Evolutionary conservation across 1,139 yeast genomes (phyloP).

Genomic region (Starmera stellimalicola): DNA sequence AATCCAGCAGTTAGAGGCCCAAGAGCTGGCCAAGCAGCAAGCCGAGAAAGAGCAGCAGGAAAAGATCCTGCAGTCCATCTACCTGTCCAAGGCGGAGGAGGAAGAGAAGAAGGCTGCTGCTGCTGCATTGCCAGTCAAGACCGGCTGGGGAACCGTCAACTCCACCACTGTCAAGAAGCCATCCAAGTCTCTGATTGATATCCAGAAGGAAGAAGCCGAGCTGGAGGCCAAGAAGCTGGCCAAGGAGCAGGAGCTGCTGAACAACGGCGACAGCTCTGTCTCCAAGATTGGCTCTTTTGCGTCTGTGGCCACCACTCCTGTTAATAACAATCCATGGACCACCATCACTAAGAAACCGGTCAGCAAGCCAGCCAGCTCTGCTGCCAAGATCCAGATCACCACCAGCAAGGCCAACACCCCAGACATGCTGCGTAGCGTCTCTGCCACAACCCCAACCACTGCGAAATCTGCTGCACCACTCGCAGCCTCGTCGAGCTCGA

Average conservation of each 20-base stretch:
- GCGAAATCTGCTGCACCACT: conserved; percentile 23
- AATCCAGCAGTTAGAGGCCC: conserved; percentile 62
- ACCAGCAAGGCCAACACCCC: conserved; percentile 25
- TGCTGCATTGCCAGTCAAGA: conserved; percentile 1
- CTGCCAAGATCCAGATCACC: conserved; percentile 8
- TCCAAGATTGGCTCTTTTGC: conserved; percentile 25
- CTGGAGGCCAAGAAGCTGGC: conserved; percentile 14
- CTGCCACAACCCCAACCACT: conserved; percentile 27
- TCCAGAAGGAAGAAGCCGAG: conserved; percentile 36
- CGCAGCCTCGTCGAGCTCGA: conserved; percentile 4
- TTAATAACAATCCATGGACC: conserved; percentile 26
- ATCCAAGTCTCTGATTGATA: conserved; percentile 35
- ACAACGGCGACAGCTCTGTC: conserved; percentile 16
- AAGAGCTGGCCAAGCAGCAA: conserved; percentile 28
- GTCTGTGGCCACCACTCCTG: conserved; percentile 11
- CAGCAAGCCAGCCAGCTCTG: conserved; percentile 9
- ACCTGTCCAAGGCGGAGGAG: conserved; percentile 20
- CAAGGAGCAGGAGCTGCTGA: conserved; percentile 10
- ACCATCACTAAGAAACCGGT: conserved; percentile 15
- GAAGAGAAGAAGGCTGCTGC: conserved; percentile 20
- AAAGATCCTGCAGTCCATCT: conserved; percentile 18
- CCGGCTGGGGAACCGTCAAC: conserved; percentile 14
- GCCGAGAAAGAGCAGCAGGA: conserved; percentile 22
- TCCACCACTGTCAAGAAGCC: conserved; percentile 19
- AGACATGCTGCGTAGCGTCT: conserved; percentile 36